Evolutionary conservation across 2,329 filamentous ascomycete species (phyloP).

Genomic region (Penicillium sp.): DNA sequence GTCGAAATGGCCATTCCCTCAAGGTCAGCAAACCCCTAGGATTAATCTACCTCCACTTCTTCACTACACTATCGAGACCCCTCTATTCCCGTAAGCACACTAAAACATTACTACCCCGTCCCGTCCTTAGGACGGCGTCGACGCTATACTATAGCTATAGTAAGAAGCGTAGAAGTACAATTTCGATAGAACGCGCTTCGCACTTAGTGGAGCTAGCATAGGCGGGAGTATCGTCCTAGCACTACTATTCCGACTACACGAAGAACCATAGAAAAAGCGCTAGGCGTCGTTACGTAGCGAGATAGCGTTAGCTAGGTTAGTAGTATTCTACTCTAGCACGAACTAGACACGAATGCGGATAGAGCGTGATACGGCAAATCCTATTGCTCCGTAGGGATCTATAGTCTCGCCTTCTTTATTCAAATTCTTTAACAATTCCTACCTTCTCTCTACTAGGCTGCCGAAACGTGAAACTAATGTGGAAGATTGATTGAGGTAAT

Average conservation of each 20-base stretch:
- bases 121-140: constrained; percentile 21
- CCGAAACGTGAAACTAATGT: constrained; percentile 14
- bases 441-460: constrained; percentile 7
- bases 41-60: constrained; percentile 13
- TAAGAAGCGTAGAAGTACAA: constrained; percentile 12
- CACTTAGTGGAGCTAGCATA: constrained; percentile 12
- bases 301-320: constrained; percentile 5
- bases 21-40: constrained; percentile 13
- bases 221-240: constrained; percentile 17
- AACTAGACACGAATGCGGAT: constrained; percentile 14
- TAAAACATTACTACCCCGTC: not conserved
- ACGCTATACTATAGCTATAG: constrained; percentile 20
- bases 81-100: constrained; percentile 1
- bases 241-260: constrained; percentile 10
- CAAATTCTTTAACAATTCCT: constrained; percentile 16
- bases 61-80: constrained; percentile 3
- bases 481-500: constrained; percentile 3
- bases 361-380: constrained; percentile 15
- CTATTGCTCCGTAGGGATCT: constrained; percentile 5
- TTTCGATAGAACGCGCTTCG: constrained; percentile 14
- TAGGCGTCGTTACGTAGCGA: not conserved
- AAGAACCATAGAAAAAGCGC: constrained; percentile 5
- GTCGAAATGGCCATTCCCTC: constrained; percentile 13
- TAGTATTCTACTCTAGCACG: constrained; percentile 14
- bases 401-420: constrained; percentile 9